A percentile compares a stretch with the other conserved stretches of the same genome.
phyloP scores from a whole-genome alignment of 345 rosid genomes.

The Salix udensis region DNA sequence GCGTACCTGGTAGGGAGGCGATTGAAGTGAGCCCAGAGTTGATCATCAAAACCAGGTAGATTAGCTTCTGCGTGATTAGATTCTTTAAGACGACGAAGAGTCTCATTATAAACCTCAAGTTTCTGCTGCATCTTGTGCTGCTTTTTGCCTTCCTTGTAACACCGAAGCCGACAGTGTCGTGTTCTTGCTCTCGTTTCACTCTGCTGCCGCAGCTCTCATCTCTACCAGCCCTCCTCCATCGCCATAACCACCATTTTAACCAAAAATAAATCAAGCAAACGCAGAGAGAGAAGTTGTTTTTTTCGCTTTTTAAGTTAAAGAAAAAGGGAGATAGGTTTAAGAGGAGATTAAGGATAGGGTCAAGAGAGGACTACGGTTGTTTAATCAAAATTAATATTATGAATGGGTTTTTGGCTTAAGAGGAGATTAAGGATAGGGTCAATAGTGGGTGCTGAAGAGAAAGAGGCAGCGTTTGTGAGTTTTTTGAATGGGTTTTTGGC shows the following conservation, averaged over 20 bases:
- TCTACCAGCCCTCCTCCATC: constrained; percentile 43
- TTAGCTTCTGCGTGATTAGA: constrained; percentile 47
- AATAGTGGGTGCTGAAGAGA: neutral
- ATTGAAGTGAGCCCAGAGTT: constrained; percentile 88
- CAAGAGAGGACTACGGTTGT: neutral
- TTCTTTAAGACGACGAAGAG: constrained; percentile 63
- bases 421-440: no score
- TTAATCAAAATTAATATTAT: neutral
- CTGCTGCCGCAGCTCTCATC: constrained; percentile 67
- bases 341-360: neutral
- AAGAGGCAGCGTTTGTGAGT: neutral
- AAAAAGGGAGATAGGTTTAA: neutral
- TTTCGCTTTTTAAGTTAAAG: neutral
- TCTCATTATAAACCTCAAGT: constrained; percentile 61
- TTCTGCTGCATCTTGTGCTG: constrained; percentile 37
- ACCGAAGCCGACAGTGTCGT: constrained; percentile 33
- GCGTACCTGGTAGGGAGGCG: constrained; percentile 83
- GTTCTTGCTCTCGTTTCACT: constrained; percentile 28
- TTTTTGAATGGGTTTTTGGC: neutral
- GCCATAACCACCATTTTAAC: constrained; percentile 25
- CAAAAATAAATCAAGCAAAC: neutral
- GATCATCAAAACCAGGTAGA: constrained; percentile 63
- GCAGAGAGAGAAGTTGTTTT: neutral
- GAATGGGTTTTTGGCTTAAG: no score
- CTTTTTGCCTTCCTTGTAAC: constrained; percentile 43